Percentiles rank a stretch among this genome's conserved stretches.
These are phyloP conservation scores for Salix exigua DNA, from an alignment of 345 rosid genomes.

Conservation along the genomic window DNA sequence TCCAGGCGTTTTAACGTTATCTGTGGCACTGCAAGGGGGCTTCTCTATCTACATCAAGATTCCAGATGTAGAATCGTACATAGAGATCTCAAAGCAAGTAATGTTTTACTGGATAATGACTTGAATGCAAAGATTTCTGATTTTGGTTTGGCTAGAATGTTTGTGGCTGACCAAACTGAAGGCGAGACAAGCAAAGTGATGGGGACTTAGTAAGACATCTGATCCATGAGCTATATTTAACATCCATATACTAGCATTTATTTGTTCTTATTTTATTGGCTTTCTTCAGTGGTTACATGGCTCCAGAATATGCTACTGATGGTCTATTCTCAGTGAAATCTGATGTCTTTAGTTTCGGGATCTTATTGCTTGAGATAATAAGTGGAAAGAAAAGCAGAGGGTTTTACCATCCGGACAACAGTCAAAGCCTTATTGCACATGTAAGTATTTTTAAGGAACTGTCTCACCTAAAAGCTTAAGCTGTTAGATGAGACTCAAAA, in stretches of 20 bases:
- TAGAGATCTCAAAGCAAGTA: conserved; percentile 24
- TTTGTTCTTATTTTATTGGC: neutral
- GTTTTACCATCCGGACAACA: neutral
- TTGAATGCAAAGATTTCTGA: conserved; percentile 26
- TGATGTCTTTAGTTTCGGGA: conserved; percentile 16
- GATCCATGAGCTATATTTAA: too few species aligned
- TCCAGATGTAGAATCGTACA: conserved; percentile 19
- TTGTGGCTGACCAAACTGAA: conserved; percentile 15
- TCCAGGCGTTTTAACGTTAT: conserved; percentile 11
- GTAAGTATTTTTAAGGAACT: neutral
- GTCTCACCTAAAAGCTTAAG: too few species aligned
- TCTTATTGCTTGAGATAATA: conserved; percentile 5
- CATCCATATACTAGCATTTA: neutral
- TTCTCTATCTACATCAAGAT: conserved; percentile 21
- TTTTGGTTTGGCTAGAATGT: conserved; percentile 21
- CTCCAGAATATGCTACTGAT: conserved; percentile 15
- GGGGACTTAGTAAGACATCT: conserved; percentile 17
- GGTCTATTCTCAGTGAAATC: conserved; percentile 14
- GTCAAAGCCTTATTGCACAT: neutral
- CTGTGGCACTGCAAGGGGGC: conserved; percentile 18
- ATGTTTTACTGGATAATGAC: conserved; percentile 14
- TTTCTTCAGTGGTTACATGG: conserved; percentile 14
- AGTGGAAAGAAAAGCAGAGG: conserved; percentile 9
- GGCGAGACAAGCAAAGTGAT: conserved; percentile 15
- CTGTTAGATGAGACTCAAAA: too few species aligned